Percentiles rank a stretch among this genome's conserved stretches.
Conservation (phyloP, 176 grass and related monocot genomes). For the Bothriochloa decipiens region DNA sequence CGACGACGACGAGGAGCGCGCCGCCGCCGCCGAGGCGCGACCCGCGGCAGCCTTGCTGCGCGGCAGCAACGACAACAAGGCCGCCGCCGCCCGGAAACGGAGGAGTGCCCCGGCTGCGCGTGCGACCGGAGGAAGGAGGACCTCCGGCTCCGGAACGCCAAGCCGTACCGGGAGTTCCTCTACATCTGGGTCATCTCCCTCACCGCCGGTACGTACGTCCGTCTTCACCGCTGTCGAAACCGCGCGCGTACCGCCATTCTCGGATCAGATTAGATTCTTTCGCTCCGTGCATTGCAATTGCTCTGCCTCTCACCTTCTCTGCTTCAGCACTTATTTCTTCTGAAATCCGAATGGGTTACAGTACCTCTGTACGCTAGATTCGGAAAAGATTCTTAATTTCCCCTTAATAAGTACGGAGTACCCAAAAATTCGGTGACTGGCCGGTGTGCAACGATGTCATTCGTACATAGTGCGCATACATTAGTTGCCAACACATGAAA, state of each 20-base stretch:
- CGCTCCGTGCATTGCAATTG: too few species aligned
- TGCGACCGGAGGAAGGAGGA: slow-evolving; percentile 34
- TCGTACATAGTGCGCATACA: background rate
- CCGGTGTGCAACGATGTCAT: background rate
- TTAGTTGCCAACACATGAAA: background rate
- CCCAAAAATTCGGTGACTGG: too few species aligned
- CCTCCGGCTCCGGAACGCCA: background rate
- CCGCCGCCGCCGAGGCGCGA: background rate
- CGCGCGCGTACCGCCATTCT: background rate
- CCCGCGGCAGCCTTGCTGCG: background rate
- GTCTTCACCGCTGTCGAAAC: too few species aligned
- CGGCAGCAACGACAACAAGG: background rate
- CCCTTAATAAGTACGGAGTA: too few species aligned
- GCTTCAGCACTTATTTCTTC: too few species aligned
- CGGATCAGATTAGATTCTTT: too few species aligned
- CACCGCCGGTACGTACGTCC: slow-evolving; percentile 30
- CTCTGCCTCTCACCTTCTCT: too few species aligned
- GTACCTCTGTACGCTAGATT: too few species aligned
- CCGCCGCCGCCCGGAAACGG: background rate
- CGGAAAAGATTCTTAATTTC: too few species aligned
- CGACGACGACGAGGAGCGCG: background rate
- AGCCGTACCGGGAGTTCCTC: slow-evolving; percentile 62
- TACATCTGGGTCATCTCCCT: slow-evolving; percentile 55
- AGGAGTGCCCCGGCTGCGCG: slow-evolving; percentile 57
- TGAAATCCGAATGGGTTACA: too few species aligned